Percentiles rank a stretch among this genome's conserved stretches.
Conservation (phyloP, 2,329 filamentous ascomycete genomes). For the Didymella pomorum region DNA sequence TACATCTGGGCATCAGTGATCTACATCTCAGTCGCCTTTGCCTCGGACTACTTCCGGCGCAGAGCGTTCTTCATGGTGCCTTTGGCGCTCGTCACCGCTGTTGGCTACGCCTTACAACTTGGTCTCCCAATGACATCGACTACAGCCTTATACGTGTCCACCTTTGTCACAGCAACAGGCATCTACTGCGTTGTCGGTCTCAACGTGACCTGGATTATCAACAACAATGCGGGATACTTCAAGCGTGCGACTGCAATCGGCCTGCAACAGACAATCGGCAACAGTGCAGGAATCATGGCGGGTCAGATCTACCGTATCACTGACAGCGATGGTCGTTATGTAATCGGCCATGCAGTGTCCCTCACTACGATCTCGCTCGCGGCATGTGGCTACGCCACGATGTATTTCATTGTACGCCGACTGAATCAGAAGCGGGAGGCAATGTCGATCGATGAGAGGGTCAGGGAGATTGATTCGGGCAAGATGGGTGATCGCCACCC, state of each 20-base stretch:
- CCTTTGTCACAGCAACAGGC: slow-evolving; percentile 61
- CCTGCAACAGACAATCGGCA: slow-evolving; percentile 52
- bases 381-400: neutral
- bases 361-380: neutral
- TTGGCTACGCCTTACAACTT: slow-evolving; percentile 59
- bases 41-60: slow-evolving; percentile 26
- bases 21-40: slow-evolving; percentile 18
- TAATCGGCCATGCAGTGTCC: slow-evolving; percentile 7
- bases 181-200: slow-evolving; percentile 63
- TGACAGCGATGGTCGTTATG: slow-evolving; percentile 20
- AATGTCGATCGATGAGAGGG: neutral
- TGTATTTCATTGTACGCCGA: neutral
- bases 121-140: slow-evolving; percentile 31
- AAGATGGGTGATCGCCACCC: slow-evolving; percentile 1
- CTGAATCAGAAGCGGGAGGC: neutral
- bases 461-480: neutral
- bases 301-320: slow-evolving; percentile 38
- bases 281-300: slow-evolving; percentile 63
- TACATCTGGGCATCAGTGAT: slow-evolving; percentile 33
- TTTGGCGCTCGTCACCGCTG: slow-evolving; percentile 47
- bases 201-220: slow-evolving; percentile 64
- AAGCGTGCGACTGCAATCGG: slow-evolving; percentile 23
- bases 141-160: slow-evolving; percentile 56
- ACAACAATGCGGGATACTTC: slow-evolving; percentile 51
- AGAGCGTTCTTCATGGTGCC: slow-evolving; percentile 33